These are phyloP conservation scores for Apiosordaria backusii DNA, from an alignment of 495 filamentous ascomycete species.

Conservation along the genomic window DNA sequence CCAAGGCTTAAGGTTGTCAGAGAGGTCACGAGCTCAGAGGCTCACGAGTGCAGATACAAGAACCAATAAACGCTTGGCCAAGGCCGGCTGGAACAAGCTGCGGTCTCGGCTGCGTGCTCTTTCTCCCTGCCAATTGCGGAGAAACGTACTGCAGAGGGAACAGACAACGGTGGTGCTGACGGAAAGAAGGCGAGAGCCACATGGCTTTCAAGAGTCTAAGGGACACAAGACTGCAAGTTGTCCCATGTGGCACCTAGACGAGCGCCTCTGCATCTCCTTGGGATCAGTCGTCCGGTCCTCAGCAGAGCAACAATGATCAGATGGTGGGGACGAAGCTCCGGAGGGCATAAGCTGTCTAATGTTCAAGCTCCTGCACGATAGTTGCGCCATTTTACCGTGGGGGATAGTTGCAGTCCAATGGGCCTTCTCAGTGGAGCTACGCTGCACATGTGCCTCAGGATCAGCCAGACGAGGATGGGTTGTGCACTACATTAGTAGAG, in stretches of 20 bases:
- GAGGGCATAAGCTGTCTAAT: neutral
- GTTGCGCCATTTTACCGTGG: slow-evolving; percentile 20
- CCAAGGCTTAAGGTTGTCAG: neutral
- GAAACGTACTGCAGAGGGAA: neutral
- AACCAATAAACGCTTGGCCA: neutral
- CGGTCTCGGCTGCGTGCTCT: neutral
- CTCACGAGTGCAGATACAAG: neutral
- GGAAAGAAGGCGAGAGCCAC: neutral
- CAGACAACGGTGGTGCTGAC: neutral
- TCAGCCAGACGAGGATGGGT: too few relatives aligned
- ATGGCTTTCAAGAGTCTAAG: neutral
- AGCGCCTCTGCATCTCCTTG: neutral
- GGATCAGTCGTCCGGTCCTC: neutral
- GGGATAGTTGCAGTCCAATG: slow-evolving; percentile 3
- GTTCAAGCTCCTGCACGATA: slow-evolving; percentile 12
- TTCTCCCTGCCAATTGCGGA: neutral
- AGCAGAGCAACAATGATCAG: neutral
- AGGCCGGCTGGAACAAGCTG: neutral
- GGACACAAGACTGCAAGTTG: neutral
- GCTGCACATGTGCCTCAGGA: neutral
- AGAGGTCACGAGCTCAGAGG: neutral
- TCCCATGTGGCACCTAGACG: neutral
- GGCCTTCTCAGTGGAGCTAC: neutral
- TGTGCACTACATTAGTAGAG: too few relatives aligned
- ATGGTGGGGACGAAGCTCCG: neutral